Evolutionary conservation across 1,284 basidiomycete species (phyloP).

Genomic region (Marasmius fiardii): DNA sequence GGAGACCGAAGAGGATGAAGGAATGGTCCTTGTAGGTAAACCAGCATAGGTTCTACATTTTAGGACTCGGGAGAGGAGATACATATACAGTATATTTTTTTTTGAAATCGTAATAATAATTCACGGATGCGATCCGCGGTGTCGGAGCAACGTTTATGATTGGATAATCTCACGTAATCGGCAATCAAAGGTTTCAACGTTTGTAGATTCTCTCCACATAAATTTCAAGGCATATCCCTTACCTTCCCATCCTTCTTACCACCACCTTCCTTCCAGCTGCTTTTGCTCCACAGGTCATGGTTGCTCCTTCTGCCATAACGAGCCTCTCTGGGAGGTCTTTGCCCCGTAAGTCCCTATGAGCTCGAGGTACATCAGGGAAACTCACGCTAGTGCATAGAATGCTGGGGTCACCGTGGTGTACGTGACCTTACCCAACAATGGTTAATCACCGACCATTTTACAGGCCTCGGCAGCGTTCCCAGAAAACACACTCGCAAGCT

Average conservation of each 20-base stretch:
- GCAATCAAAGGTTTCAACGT: neutral
- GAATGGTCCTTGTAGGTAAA: conserved; percentile 64
- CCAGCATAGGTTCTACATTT: conserved; percentile 29
- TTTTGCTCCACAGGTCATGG: neutral
- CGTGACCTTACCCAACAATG: conserved; percentile 28
- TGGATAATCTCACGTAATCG: neutral
- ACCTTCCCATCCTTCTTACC: neutral
- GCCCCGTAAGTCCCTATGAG: neutral
- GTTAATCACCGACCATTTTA: conserved; percentile 13
- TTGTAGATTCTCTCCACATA: neutral
- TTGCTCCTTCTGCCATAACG: neutral
- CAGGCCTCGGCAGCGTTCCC: conserved; percentile 86
- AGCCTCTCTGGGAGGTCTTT: neutral
- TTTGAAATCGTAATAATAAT: too few species aligned
- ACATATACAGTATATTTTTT: too few species aligned
- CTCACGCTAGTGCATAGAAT: conserved; percentile 42
- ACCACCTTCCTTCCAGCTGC: neutral
- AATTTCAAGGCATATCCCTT: neutral
- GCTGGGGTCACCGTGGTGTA: conserved; percentile 95
- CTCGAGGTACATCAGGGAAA: neutral
- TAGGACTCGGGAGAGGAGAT: neutral
- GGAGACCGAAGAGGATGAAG: neutral
- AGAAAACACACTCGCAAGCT: conserved; percentile 91
- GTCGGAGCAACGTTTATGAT: neutral
- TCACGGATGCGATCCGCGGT: too few species aligned